Evolutionary conservation across 2,329 filamentous ascomycete species (phyloP).

Genomic region (Sphaerulina vaccinii): DNA sequence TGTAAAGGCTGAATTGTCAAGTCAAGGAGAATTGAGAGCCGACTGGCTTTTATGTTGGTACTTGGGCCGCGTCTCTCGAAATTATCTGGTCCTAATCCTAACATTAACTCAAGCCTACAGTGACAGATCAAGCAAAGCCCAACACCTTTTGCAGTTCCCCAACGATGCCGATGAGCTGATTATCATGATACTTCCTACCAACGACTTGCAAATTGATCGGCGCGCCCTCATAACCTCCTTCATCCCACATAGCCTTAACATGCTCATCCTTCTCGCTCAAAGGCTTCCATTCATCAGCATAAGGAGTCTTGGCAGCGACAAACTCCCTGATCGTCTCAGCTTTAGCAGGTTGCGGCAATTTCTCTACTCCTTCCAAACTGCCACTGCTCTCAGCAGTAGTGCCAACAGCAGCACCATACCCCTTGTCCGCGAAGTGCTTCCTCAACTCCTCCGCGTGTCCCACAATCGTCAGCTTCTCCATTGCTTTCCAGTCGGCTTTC

Average conservation of each 20-base stretch:
- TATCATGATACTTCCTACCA: conserved; percentile 20
- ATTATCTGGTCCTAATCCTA: too few relatives aligned
- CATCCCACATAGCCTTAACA: conserved; percentile 21
- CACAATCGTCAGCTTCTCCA: too few relatives aligned
- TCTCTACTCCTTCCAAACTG: conserved; percentile 8
- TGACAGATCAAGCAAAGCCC: conserved; percentile 14
- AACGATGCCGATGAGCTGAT: conserved; percentile 20
- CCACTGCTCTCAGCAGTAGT: too few relatives aligned
- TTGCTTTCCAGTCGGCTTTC: too few relatives aligned
- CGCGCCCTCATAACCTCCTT: conserved; percentile 18
- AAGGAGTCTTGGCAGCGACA: conserved; percentile 2
- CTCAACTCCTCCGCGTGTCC: too few relatives aligned
- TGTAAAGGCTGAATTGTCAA: too few relatives aligned
- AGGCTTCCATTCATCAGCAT: conserved; percentile 12
- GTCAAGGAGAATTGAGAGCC: too few relatives aligned
- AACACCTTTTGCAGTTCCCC: conserved; percentile 18
- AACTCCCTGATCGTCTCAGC: background rate
- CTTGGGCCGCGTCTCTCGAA: too few relatives aligned
- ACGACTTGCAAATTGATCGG: conserved; percentile 23
- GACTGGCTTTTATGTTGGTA: too few relatives aligned
- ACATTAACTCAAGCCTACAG: too few relatives aligned
- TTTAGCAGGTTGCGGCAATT: background rate
- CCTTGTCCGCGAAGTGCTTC: too few relatives aligned
- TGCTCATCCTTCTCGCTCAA: conserved; percentile 19
- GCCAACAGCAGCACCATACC: too few relatives aligned